A percentile compares a stretch with the other conserved stretches of the same genome.
These are phyloP conservation scores for Cyclanthera cordifolia DNA, from an alignment of 306 rosid species.

Conservation along the genomic window DNA sequence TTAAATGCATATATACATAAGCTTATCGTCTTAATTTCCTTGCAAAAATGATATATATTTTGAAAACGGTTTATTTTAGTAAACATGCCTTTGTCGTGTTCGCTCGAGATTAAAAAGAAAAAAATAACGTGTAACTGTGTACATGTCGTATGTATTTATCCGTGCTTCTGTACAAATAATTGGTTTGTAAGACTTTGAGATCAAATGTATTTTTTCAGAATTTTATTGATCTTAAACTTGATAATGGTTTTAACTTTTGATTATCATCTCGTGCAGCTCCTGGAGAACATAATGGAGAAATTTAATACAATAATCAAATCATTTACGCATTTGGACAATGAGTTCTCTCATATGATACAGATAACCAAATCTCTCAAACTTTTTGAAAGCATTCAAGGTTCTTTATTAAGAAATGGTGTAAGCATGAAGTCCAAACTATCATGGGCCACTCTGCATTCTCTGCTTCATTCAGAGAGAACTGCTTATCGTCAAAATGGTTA, in stretches of 20 bases:
- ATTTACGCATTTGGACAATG: constrained; percentile 82
- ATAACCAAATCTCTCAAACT: constrained; percentile 65
- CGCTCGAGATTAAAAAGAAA: background rate
- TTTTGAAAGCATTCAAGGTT: constrained; percentile 55
- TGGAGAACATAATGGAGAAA: constrained; percentile 68
- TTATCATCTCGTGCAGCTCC: constrained; percentile 52
- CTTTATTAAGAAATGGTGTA: constrained; percentile 45
- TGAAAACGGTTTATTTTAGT: too few relatives aligned
- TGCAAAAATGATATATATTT: background rate
- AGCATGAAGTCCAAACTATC: constrained; percentile 56
- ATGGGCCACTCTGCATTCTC: constrained; percentile 90
- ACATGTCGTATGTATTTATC: background rate
- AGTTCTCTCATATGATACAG: constrained; percentile 72
- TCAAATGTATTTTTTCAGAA: background rate
- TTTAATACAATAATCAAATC: constrained; percentile 62
- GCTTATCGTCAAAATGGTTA: constrained; percentile 79
- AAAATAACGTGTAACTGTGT: background rate
- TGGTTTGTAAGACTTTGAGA: background rate
- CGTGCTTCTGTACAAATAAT: background rate
- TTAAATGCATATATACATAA: too few relatives aligned
- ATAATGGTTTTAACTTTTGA: constrained; percentile 7
- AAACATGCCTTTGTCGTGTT: background rate
- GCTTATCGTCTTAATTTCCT: background rate
- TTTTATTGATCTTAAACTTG: background rate
- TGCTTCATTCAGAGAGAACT: constrained; percentile 81